Evolutionary conservation across 805 yeast species (phyloP).

Genomic region (Hanseniaspora lachancei): DNA sequence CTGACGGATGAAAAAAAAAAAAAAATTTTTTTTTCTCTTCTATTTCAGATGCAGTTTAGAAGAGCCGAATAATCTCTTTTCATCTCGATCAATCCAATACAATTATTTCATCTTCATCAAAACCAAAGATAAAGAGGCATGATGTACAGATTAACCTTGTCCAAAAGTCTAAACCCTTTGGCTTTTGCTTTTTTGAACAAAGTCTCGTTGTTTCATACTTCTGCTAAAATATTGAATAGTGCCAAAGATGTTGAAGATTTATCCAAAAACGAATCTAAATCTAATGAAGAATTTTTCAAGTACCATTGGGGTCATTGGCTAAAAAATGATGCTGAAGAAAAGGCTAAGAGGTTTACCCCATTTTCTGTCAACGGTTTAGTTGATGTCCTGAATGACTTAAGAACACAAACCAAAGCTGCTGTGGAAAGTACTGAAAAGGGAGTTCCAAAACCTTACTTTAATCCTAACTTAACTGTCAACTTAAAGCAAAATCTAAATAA

Average conservation of each 20-base stretch:
- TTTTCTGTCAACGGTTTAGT: slow-evolving; percentile 72
- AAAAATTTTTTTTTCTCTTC: no score
- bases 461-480: slow-evolving; percentile 31
- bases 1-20: no score
- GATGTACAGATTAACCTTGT: not conserved
- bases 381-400: slow-evolving; percentile 36
- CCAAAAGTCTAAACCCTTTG: not conserved
- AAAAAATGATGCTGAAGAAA: slow-evolving; percentile 60
- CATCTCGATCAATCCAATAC: no score
- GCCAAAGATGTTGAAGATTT: slow-evolving; percentile 38
- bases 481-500: slow-evolving; percentile 38
- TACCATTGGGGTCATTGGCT: slow-evolving; percentile 96
- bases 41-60: no score
- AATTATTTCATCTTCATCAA: not conserved
- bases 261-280: slow-evolving; percentile 50
- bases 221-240: not conserved
- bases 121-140: not conserved
- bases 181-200: not conserved
- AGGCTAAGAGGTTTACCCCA: slow-evolving; percentile 60
- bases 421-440: slow-evolving; percentile 22
- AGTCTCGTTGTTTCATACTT: slow-evolving; percentile 1
- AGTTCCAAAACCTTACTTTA: slow-evolving; percentile 29
- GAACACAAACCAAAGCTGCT: slow-evolving; percentile 27
- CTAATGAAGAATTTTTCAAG: slow-evolving; percentile 61
- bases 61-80: no score